These are phyloP conservation scores for Yamadazyma sp. DNA, from an alignment of 805 yeast species.

Conservation along the genomic window DNA sequence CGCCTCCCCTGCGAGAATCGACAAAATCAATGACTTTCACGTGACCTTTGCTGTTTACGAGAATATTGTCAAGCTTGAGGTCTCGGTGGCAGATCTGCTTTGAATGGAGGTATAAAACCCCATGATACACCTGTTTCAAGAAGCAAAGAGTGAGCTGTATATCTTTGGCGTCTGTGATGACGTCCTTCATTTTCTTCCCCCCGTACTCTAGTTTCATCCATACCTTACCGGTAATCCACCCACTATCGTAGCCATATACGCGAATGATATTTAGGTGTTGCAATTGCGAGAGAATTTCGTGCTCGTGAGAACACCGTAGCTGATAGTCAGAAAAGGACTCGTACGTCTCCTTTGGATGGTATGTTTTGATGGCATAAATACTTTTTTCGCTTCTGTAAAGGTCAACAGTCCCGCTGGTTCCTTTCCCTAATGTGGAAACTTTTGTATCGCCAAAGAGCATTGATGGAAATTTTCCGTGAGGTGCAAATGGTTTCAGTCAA, in stretches of 20 bases:
- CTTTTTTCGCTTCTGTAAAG: background rate
- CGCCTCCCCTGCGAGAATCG: constrained; percentile 21
- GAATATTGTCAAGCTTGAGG: constrained; percentile 48
- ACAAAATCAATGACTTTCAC: constrained; percentile 49
- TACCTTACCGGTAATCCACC: constrained; percentile 16
- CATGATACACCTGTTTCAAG: constrained; percentile 44
- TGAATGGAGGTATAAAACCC: constrained; percentile 39
- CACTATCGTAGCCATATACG: constrained; percentile 28
- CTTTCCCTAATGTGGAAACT: constrained; percentile 8
- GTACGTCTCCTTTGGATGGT: constrained; percentile 36
- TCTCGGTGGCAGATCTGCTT: constrained; percentile 48
- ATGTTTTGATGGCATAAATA: constrained; percentile 47
- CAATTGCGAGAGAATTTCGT: constrained; percentile 24
- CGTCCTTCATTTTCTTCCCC: constrained; percentile 21
- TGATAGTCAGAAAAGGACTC: constrained; percentile 43
- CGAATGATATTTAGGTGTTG: constrained; percentile 35
- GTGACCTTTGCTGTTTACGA: constrained; percentile 27
- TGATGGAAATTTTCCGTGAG: too few species aligned
- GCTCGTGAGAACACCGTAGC: constrained; percentile 39
- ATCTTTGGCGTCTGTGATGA: constrained; percentile 10
- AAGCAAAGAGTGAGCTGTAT: constrained; percentile 20
- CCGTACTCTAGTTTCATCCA: constrained; percentile 32
- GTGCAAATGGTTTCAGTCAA: too few species aligned
- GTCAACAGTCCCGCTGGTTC: constrained; percentile 14
- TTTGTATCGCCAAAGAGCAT: background rate